Evolutionary conservation across 164 flowering plant species (phyloP), one percentile per base, ranked within the genome.

Genomic region (Annona squamosa): DNA sequence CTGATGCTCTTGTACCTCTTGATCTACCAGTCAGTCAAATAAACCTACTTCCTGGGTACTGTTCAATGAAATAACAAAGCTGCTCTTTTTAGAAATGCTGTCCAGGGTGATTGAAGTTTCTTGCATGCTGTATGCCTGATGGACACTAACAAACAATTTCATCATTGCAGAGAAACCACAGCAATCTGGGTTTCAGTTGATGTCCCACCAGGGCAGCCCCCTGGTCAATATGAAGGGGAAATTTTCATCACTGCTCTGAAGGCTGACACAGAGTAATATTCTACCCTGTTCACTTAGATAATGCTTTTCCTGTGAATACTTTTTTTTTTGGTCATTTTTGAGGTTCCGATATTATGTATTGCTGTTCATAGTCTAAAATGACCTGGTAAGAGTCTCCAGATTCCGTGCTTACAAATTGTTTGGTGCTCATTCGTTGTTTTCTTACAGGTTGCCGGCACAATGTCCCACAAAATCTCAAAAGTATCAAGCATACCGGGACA

Each of bases 1-100:
- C 98, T 59, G 99, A 95, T 91, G 99, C 98, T 79, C 97, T 95
- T 80, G 98, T 91, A 48, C 97, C 98, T 18, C 89, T 94, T 79
- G 90, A 91, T 78, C 77, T 85, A 71, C 99, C 99, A 75, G 77
- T 78, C 78, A 79, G 83, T 78, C 96, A 86, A 78, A 75, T 94
- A 64, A 86, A 69, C 79, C 75, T 94, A 71, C 73, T 79, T 79
- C 93, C 98, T 75, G 98, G 98, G 99, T 95, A 91, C 67, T 76
- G 74, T 57, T 70, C 67, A 70, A 64, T 75, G 26, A 59, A 70
- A 44, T 46, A 68, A 77, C n/a, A 73, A 5, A 9, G 43, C 46
- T 72, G 62, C 66, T 68, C 76, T n/a, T 65, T 74, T 19, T 57
- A 71, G 63, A 75, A 43, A 37, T 62, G 41, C 72, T 44, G 46